Conservation (phyloP, 192 early-diverging fungal genomes). For the Podila minutissima region DNA sequence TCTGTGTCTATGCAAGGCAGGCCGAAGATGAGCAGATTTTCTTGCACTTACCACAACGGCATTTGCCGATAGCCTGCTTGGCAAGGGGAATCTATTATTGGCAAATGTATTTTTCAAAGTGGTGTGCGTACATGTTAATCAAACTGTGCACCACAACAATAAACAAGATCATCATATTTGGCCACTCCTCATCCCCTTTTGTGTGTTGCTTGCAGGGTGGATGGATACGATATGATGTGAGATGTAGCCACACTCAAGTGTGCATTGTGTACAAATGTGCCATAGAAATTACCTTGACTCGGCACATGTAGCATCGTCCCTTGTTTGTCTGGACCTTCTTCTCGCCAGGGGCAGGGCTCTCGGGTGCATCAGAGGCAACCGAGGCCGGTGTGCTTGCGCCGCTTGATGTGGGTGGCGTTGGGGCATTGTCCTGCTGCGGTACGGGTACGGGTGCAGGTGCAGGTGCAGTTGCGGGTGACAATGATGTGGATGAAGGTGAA, state of each 20-base stretch:
- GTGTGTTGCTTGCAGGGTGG: no score
- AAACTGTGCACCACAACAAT: background rate
- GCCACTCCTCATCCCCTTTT: no score
- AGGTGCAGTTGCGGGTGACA: background rate
- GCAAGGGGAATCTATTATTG: conserved; percentile 67
- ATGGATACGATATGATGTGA: background rate
- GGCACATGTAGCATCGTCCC: conserved; percentile 76
- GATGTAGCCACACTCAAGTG: background rate
- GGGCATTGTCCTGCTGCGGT: conserved; percentile 14
- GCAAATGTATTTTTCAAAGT: background rate
- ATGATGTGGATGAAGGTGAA: background rate
- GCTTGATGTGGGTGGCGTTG: background rate
- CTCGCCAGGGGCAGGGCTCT: conserved; percentile 54
- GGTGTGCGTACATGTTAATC: no score
- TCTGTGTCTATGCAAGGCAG: background rate
- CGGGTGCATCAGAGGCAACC: conserved; percentile 20
- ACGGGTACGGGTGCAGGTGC: conserved; percentile 24
- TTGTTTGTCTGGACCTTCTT: conserved; percentile 70
- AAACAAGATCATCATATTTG: background rate
- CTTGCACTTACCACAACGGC: conserved; percentile 62
- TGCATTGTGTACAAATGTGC: background rate
- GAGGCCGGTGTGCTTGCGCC: conserved; percentile 13
- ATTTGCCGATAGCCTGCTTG: conserved; percentile 82
- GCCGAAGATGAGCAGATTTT: background rate
- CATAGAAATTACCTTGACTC: conserved; percentile 55